Conservation (phyloP, 371 early-diverging fungal species). For the Mortierella sp. region DNA sequence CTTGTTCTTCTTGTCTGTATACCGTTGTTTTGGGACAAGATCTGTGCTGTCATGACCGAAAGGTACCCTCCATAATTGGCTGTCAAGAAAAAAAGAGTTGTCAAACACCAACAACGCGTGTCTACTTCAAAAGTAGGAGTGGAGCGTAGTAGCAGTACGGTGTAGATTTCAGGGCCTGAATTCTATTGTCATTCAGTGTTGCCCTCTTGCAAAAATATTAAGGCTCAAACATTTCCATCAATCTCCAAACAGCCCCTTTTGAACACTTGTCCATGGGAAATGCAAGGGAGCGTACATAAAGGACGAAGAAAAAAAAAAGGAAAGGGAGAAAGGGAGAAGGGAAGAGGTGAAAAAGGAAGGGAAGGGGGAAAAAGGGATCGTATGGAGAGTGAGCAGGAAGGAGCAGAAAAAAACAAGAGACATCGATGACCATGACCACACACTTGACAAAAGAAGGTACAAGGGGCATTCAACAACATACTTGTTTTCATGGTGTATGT, state of each 20-base stretch:
- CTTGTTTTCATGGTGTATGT: neutral
- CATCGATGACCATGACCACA: neutral
- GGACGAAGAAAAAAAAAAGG: too few species aligned
- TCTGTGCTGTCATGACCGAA: too few species aligned
- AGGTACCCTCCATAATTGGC: too few species aligned
- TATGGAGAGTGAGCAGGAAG: neutral
- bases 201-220: too few species aligned
- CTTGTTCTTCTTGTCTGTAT: too few species aligned
- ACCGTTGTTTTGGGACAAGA: too few species aligned
- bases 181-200: neutral
- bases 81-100: too few species aligned
- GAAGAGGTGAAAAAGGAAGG: neutral
- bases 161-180: too few species aligned
- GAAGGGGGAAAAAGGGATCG: neutral
- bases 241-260: neutral
- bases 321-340: neutral
- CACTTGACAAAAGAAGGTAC: neutral
- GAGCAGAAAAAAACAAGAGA: neutral
- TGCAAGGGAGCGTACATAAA: slow-evolving; percentile 2
- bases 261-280: neutral
- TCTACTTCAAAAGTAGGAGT: too few species aligned
- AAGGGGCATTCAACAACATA: neutral
- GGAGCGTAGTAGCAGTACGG: too few species aligned
- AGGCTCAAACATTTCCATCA: too few species aligned
- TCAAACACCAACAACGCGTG: too few species aligned